Conservation (phyloP, 306 rosid genomes). For the Malus orientalis region DNA sequence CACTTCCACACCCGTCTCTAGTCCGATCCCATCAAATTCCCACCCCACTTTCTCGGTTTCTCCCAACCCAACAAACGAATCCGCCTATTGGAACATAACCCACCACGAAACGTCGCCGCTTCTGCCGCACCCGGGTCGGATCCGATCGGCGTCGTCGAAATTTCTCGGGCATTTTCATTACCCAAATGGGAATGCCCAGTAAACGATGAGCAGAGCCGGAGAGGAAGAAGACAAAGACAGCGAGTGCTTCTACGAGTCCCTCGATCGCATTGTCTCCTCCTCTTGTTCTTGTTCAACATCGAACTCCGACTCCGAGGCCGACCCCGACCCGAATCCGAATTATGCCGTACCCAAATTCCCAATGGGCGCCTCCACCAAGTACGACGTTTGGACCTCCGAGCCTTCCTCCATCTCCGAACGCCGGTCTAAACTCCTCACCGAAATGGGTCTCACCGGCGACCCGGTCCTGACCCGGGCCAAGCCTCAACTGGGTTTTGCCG, state of each 20-base stretch:
- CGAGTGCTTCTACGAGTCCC: slow-evolving; percentile 81
- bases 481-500: slow-evolving; percentile 12
- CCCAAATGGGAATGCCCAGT: slow-evolving; percentile 74
- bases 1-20: slow-evolving; percentile 5
- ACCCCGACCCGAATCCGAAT: neutral
- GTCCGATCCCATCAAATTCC: slow-evolving; percentile 29
- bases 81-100: neutral
- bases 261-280: slow-evolving; percentile 76
- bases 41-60: neutral
- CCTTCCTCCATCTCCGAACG: slow-evolving; percentile 90
- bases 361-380: slow-evolving; percentile 37
- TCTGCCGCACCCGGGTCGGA: slow-evolving; percentile 9
- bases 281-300: slow-evolving; percentile 88
- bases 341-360: slow-evolving; percentile 57
- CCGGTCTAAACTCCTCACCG: slow-evolving; percentile 58
- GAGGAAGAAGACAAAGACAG: slow-evolving; percentile 40
- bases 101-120: neutral
- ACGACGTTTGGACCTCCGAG: slow-evolving; percentile 91
- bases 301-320: slow-evolving; percentile 41
- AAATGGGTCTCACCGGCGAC: slow-evolving; percentile 69
- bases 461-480: slow-evolving; percentile 43
- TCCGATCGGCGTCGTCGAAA: slow-evolving; percentile 18
- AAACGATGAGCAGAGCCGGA: slow-evolving; percentile 63
- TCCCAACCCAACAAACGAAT: neutral
- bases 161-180: slow-evolving; percentile 46